Evolutionary conservation across 2,329 filamentous ascomycete genomes (phyloP), one percentile per base, ranked within the genome.

Genomic region (Celoporthe dispersa): DNA sequence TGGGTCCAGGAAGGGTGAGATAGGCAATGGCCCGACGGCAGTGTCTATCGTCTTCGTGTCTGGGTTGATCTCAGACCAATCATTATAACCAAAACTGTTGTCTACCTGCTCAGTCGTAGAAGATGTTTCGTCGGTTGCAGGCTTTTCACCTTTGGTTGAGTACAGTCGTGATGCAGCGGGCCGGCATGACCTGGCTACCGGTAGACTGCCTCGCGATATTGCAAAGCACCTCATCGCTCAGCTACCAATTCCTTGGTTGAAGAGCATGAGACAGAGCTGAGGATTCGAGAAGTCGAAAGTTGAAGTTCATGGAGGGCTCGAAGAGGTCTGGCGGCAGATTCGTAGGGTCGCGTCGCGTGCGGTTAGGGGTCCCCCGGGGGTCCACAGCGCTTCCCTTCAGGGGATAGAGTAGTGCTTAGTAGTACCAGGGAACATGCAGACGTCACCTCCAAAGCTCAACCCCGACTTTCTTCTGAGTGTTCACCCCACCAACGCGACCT

Each of bases 1-100:
- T 4, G 84, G 81, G 80, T 89, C 81, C 77, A 88, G 84, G 16
- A 89, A 67, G 1, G 87, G 87, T 2, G 87, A 89, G 11, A 87
- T 77, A 0, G 87, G 87, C 1, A 89, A 77, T 1, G 79, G 72
- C 9, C 86, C 86, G 0, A 78, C 78, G 0, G 80, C 77, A 0
- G 86, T 88, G 16, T 73, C 73, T 65, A 89, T 77, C 0, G 80
- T 84, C 73, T 85, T 85, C 1, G 74, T 76, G 2, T 79, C 73
- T 0, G 75, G 28, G 55, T 87, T 75, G 60, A 88, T 74, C 62
- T 75, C 76, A 72, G 71, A 19, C 63, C 65, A 70, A 25, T 33
- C 48, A 53, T 59, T 55, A 22, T 44, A 64, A 51, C 62, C 62
- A 11, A 64, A 39, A 9, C 33, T 9, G 41, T 48, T 14, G 25